Base-by-base conservation (phyloP, 768 basidiomycete genomes). In the Cubamyces lactineus region DNA sequence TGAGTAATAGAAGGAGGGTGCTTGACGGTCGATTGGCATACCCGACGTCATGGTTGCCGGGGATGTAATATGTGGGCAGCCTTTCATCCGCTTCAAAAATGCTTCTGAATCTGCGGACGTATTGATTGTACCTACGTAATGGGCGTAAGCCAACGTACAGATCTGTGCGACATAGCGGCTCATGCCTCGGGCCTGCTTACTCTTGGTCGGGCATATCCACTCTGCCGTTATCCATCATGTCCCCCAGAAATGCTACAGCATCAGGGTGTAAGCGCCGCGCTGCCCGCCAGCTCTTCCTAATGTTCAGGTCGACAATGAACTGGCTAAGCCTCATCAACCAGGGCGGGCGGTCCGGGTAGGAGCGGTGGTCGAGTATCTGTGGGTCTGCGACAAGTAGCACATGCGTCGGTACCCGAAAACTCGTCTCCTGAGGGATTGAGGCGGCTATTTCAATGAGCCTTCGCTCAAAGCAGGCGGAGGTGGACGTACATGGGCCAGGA, bases 1-100 rank as follows among this genome's bases (percentile, higher is more conserved):
- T n/a, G 24, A 24, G 53, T 63, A 8, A 53, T 51, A 39, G 41
- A 28, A 11, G 55, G 40, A 65, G 43, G 64, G 34, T n/a, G n/a
- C 34, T 46, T 53, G 21, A 38, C 19, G 41, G 46, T 23, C 9
- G 49, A 42, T 53, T 52, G 51, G 54, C 50, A 53, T 71, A 91
- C 86, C 91, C 92, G 38, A 90, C 80, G 69, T 98, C 96, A 70
- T 95, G 94, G 71, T 98, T 98, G 6, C 96, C 96, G 2, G 94
- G 89, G 28, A 96, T 80, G 70, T 86, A 89, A 73, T 87, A 88
- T 61, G 80, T 76, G 0, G 88, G 86, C 3, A 84, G 77, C 1
- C 16, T 17, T 69, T 48, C 17, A 12, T 58, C 34, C 3, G 26
- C 66, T 7, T 72, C 64, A 75, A 96, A 96, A 38, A 94, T 93